These are phyloP conservation scores for Stagonosporopsis tanaceti DNA, from an alignment of 2,329 filamentous ascomycete species.

Conservation along the genomic window DNA sequence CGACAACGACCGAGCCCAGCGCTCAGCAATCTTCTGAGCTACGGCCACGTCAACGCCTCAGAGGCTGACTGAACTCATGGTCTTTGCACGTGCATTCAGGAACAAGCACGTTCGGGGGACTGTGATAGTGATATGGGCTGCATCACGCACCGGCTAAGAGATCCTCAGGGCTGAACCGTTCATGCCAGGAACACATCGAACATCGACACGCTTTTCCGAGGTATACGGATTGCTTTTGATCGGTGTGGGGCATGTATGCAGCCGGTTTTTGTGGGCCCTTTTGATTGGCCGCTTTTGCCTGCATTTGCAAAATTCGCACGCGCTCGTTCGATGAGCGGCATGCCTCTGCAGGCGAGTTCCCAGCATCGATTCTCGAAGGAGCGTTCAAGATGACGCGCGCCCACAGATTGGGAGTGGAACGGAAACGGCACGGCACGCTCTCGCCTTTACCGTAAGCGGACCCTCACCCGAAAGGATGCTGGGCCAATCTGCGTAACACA, in stretches of 20 bases:
- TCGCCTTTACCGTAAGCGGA: constrained; percentile 36
- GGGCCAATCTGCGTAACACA: constrained; percentile 41
- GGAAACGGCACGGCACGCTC: constrained; percentile 45
- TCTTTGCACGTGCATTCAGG: constrained; percentile 36
- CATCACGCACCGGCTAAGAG: constrained; percentile 34
- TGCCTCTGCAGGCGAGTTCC: constrained; percentile 25
- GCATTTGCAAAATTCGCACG: constrained; percentile 13
- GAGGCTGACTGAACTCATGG: constrained; percentile 35
- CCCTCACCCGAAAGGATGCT: constrained; percentile 26
- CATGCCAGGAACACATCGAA: constrained; percentile 33
- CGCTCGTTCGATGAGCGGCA: constrained; percentile 24
- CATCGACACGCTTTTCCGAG: constrained; percentile 24
- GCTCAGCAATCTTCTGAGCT: constrained; percentile 18
- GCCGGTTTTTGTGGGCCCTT: constrained; percentile 22
- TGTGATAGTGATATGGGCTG: constrained; percentile 40
- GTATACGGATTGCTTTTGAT: constrained; percentile 14
- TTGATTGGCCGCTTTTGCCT: constrained; percentile 13
- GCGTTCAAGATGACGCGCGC: constrained; percentile 35
- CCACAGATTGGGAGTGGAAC: constrained; percentile 30
- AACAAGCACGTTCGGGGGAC: constrained; percentile 29
- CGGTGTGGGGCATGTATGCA: constrained; percentile 13
- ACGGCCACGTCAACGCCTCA: constrained; percentile 17
- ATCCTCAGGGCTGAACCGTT: constrained; percentile 40
- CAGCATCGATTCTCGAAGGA: constrained; percentile 28
- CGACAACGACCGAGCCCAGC: constrained; percentile 26